These are phyloP conservation scores for Coemansia sp. DNA, from an alignment of 192 early-diverging fungal species.

Conservation along the genomic window DNA sequence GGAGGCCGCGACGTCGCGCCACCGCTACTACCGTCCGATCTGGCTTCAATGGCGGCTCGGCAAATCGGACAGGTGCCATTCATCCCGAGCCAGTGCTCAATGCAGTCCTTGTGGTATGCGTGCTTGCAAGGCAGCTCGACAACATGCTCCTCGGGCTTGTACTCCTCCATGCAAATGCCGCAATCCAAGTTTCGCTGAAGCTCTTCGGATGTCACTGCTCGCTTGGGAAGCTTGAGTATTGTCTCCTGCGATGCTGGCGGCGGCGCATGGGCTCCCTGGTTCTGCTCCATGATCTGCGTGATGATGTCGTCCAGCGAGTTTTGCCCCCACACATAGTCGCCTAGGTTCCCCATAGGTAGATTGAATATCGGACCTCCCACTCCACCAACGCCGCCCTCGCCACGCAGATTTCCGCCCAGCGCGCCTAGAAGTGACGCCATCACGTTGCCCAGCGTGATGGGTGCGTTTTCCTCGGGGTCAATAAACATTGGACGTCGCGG, in stretches of 20 bases:
- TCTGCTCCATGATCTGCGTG: constrained; percentile 76
- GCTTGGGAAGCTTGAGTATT: constrained; percentile 61
- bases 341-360: constrained; percentile 55
- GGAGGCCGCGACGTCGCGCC: neutral
- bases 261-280: constrained; percentile 55
- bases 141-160: constrained; percentile 60
- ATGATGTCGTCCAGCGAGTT: constrained; percentile 84
- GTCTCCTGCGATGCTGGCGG: constrained; percentile 75
- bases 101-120: constrained; percentile 83
- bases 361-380: constrained; percentile 32
- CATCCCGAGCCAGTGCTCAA: constrained; percentile 87
- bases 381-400: constrained; percentile 18
- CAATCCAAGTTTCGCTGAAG: constrained; percentile 69
- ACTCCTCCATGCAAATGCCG: constrained; percentile 89
- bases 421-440: constrained; percentile 43
- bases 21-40: neutral
- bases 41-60: constrained; percentile 46
- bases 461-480: constrained; percentile 43
- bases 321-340: constrained; percentile 86
- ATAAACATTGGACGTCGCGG: constrained; percentile 37
- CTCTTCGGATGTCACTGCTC: constrained; percentile 54
- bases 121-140: constrained; percentile 80
- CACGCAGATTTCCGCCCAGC: constrained; percentile 30
- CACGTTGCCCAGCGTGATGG: constrained; percentile 32
- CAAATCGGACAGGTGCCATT: constrained; percentile 94